Percentiles rank a stretch among this genome's conserved stretches.
Evolutionary conservation across 805 yeast species (phyloP).

Genomic region (Lachancea sp.): DNA sequence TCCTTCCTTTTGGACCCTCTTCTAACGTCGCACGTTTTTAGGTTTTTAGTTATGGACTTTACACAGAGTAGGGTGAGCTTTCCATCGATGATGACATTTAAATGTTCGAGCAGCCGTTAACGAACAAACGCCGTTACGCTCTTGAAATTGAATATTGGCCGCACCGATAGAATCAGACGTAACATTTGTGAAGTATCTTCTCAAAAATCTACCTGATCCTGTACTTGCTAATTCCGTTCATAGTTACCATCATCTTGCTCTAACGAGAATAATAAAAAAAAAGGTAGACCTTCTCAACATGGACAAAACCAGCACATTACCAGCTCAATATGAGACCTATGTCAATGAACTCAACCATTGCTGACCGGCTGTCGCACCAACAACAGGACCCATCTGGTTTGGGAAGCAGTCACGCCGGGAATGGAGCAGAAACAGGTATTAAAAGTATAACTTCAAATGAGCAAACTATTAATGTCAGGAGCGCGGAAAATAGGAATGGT

Average conservation of each 20-base stretch:
- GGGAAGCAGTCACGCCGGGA: constrained; percentile 24
- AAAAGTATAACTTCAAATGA: constrained; percentile 36
- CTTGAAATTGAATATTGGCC: too few species aligned
- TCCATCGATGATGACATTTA: too few species aligned
- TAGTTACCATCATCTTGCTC: too few species aligned
- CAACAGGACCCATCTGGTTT: constrained; percentile 41
- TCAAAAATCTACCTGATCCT: neutral
- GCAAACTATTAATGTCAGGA: constrained; percentile 1
- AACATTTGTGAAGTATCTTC: neutral
- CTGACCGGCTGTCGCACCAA: constrained; percentile 39
- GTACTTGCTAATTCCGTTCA: neutral
- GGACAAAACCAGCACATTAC: neutral
- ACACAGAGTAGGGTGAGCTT: too few species aligned
- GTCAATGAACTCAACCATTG: constrained; percentile 35
- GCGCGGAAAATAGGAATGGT: neutral
- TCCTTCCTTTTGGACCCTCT: too few species aligned
- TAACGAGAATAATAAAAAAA: neutral
- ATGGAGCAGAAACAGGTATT: constrained; percentile 40
- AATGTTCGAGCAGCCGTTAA: too few species aligned
- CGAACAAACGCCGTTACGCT: too few species aligned
- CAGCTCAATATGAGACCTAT: constrained; percentile 10
- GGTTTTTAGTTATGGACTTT: too few species aligned
- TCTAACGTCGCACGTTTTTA: too few species aligned
- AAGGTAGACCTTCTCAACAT: neutral
- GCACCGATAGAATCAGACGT: too few species aligned